Base-by-base conservation (phyloP, 495 filamentous ascomycete species). In the Penicillium ucsense region DNA sequence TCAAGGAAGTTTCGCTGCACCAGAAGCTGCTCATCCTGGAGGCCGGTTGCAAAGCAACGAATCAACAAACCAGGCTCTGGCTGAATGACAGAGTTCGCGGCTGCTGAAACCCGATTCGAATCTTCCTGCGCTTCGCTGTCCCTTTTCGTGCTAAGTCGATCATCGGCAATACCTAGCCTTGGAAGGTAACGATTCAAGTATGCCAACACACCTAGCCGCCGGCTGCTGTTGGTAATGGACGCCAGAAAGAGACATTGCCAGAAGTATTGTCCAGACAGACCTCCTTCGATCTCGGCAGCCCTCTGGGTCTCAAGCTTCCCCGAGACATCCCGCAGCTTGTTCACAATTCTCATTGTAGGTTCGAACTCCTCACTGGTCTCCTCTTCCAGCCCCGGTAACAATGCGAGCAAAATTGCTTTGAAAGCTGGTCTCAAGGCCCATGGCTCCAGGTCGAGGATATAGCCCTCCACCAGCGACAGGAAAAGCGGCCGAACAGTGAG, bases 171-270 rank as follows among this genome's bases (percentile, higher is more conserved):
- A 5, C 71, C 86, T 30, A 96, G 68, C 51, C 76, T 85, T 8
- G 92, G 92, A 8, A 99, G 73, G 54, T 80, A 81, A 46, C 89
- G 84, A 29, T 77, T 70, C 38, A 99, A 68, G 63, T 87, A 97
- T 29, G 91, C 86, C 46, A 99, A 68, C 20, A 88, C 88, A 29
- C 92, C 92, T 53, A 85, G 83, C 38, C 92, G 79, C 49, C 94
- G 76, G 36, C 79, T 85, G 29, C 85, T 74, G 57, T 88, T 89
- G 5, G 91, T 95, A 34, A 99, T 94, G 0, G 87, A 81, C 9
- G 89, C 88, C 35, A 97, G 73, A 54, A 99, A 95, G 53, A 99
- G 85, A 64, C 88, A 95, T 70, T 99, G 92, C 92, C 92, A 99
- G 61, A 95, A 99, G 61, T 89, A 94, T 53, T 89, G 86, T 44